Percentiles rank a stretch among this genome's conserved stretches.
These are phyloP conservation scores for Trametes cingulata DNA, from an alignment of 768 basidiomycete genomes.

Conservation along the genomic window DNA sequence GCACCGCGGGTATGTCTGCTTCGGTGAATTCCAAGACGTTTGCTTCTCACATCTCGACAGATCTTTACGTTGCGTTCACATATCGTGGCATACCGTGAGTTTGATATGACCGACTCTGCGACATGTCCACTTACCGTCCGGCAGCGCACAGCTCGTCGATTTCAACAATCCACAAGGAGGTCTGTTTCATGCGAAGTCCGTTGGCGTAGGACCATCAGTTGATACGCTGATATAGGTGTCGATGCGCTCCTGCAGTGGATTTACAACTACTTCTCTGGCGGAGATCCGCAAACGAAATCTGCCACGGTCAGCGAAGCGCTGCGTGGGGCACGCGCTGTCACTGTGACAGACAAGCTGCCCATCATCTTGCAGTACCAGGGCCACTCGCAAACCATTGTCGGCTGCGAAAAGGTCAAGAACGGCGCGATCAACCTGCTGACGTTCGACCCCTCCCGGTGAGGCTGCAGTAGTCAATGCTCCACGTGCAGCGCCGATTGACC, in stretches of 20 bases:
- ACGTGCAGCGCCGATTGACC: background rate
- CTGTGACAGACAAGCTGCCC: slow-evolving; percentile 68
- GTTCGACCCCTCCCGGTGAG: slow-evolving; percentile 78
- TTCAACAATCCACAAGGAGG: slow-evolving; percentile 55
- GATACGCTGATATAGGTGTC: slow-evolving; percentile 8
- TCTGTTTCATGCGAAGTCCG: slow-evolving; percentile 26
- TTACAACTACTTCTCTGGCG: slow-evolving; percentile 60
- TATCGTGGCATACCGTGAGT: slow-evolving; percentile 82
- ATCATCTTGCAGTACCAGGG: slow-evolving; percentile 81
- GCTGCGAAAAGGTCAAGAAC: slow-evolving; percentile 68
- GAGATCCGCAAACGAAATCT: slow-evolving; percentile 23
- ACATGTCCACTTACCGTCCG: background rate
- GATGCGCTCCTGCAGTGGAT: slow-evolving; percentile 67
- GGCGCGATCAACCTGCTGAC: slow-evolving; percentile 64
- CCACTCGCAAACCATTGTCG: slow-evolving; percentile 86
- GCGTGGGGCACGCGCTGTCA: slow-evolving; percentile 50
- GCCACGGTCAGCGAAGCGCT: slow-evolving; percentile 54
- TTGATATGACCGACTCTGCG: background rate
- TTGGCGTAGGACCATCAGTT: background rate
- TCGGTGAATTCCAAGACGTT: background rate
- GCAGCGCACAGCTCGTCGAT: slow-evolving; percentile 64
- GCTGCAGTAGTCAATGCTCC: slow-evolving; percentile 12
- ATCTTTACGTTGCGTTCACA: slow-evolving; percentile 77
- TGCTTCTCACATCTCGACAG: slow-evolving; percentile 38
- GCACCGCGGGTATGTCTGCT: slow-evolving; percentile 61